Base-by-base conservation (phyloP, 2,329 filamentous ascomycete species). In the Microascus cirrosus region DNA sequence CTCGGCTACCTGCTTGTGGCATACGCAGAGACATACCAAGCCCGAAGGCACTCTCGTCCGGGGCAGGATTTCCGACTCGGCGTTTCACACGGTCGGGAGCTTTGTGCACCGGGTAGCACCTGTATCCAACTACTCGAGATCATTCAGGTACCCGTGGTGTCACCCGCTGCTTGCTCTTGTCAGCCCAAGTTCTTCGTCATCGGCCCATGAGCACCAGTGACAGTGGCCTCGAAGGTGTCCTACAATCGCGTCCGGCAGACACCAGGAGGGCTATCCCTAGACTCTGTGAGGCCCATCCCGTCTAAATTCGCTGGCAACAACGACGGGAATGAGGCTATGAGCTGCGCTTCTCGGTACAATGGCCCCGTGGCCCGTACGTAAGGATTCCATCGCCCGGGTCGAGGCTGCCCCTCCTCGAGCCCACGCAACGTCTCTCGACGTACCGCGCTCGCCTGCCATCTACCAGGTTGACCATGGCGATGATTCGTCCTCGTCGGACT, bases 401-500 rank as follows among this genome's bases (percentile, higher is more conserved):
- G 42, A 50, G 15, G 55, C 13, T 13, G 6, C 22, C 12, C 13
- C 25, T 12, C 12, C 25, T 50, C 13, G 7, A n/a, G 18, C 39
- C 28, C 28, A 35, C 11, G 25, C 28, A 18, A 8, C 24, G 18
- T n/a, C 55, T 13, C 15, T 36, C 22, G 66, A 52, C 60, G 62
- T 59, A 62, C 65, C 20, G 58, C 61, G 54, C 56, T 65, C 42
- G 63, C 62, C 53, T 62, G n/a, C n/a, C 61, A 15, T 50, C 7
- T 8, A 22, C 22, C 45, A 50, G 3, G 20, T 50, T 6, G 22
- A 22, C 20, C n/a, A 35, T 25, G 35, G 18, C 13, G 65, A 65
- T 62, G 73, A 74, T 59, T 73, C 73, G 48, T 76, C 72, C 67
- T 78, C 77, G 45, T 74, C 71, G 59, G 75, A 77, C 60, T 73